These are phyloP conservation scores for Solanum phureja DNA, from an alignment of 257 asterid species.

Conservation along the genomic window DNA sequence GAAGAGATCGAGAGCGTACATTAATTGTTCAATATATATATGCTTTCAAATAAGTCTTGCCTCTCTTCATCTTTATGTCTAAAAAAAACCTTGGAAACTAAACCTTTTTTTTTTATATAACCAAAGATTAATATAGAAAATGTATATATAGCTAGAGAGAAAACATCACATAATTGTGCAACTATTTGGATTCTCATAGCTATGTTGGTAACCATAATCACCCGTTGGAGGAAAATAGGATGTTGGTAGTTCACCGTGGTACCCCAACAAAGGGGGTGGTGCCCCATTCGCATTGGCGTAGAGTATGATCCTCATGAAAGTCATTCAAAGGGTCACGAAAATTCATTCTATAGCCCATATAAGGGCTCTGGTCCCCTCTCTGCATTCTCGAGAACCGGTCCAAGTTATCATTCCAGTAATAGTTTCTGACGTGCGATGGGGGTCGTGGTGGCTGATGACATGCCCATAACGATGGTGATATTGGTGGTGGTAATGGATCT, in stretches of 20 bases:
- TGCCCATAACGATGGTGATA: background rate
- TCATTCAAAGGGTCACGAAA: background rate
- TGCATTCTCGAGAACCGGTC: background rate
- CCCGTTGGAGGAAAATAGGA: no score
- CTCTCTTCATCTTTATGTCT: background rate
- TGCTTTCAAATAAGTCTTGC: background rate
- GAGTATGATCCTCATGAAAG: background rate
- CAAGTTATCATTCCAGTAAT: background rate
- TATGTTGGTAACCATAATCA: background rate
- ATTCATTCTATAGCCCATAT: background rate
- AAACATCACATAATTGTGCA: background rate
- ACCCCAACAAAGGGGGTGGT: background rate
- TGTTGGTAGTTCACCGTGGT: background rate
- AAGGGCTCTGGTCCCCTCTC: background rate
- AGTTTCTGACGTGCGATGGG: background rate
- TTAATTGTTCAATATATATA: background rate
- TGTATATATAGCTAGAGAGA: background rate
- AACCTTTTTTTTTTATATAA: background rate
- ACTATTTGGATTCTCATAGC: background rate
- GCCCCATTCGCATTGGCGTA: background rate
- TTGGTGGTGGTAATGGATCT: background rate
- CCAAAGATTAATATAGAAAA: background rate
- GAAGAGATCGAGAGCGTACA: background rate
- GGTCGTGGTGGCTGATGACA: background rate
- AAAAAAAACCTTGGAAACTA: background rate